phyloP scores from a whole-genome alignment of 352 stramenopile species.

The Globisporangium mamillatum region DNA sequence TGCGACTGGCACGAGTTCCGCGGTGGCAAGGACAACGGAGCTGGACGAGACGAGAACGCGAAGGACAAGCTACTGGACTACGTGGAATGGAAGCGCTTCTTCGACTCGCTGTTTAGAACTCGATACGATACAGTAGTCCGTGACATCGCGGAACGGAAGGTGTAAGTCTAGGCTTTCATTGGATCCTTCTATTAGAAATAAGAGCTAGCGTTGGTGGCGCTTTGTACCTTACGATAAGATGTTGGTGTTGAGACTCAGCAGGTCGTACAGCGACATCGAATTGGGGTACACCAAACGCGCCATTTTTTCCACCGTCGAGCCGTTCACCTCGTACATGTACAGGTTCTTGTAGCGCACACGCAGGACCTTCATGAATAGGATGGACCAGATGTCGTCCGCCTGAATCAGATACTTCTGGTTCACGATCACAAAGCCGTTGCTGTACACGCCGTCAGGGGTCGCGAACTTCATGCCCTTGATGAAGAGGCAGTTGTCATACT shows the following conservation, averaged over 20 bases:
- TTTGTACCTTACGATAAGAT: constrained; percentile 4
- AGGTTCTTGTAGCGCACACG: constrained; percentile 7
- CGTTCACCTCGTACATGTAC: constrained; percentile 15
- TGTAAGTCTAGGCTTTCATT: too few relatives aligned
- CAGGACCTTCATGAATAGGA: constrained; percentile 12
- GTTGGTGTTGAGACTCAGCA: constrained; percentile 8
- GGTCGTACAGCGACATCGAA: background rate
- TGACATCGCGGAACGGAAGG: too few relatives aligned
- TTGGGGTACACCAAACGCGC: constrained; percentile 12
- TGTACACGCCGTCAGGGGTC: constrained; percentile 21
- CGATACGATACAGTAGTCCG: too few relatives aligned
- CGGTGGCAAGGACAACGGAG: constrained; percentile 27
- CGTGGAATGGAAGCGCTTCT: too few relatives aligned
- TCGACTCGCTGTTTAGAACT: too few relatives aligned
- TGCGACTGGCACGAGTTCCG: constrained; percentile 63
- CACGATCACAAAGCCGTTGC: constrained; percentile 18
- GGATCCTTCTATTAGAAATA: too few relatives aligned
- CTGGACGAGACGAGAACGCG: too few relatives aligned
- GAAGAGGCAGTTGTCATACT: constrained; percentile 30
- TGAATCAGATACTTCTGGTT: constrained; percentile 6
- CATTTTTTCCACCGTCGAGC: constrained; percentile 9
- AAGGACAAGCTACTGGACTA: too few relatives aligned
- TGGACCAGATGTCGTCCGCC: background rate
- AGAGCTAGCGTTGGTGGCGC: too few relatives aligned
- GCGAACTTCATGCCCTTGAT: constrained; percentile 36